A percentile compares a stretch with the other conserved stretches of the same genome.
Evolutionary conservation across 176 grass and related monocot genomes (phyloP).

Genomic region (Carex pumila): DNA sequence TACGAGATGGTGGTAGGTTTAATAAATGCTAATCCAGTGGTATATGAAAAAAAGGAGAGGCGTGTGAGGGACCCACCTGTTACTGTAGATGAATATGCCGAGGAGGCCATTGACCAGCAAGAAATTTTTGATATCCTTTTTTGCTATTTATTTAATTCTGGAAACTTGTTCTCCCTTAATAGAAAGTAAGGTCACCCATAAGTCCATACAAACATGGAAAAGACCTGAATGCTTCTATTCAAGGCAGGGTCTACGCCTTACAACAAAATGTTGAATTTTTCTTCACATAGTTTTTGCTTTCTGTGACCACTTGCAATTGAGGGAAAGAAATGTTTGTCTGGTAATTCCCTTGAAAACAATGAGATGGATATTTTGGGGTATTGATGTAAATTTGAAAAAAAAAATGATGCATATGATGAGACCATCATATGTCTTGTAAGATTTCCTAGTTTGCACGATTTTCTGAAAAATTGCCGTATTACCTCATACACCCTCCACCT

Average conservation of each 20-base stretch:
- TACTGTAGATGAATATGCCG: conserved; percentile 48
- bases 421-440: background rate
- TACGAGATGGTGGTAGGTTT: conserved; percentile 54
- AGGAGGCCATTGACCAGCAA: conserved; percentile 67
- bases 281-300: background rate
- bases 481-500: background rate
- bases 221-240: background rate
- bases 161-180: background rate
- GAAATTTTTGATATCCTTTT: conserved; percentile 96
- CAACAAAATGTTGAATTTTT: background rate
- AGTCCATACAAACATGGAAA: background rate
- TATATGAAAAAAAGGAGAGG: conserved; percentile 76
- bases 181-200: background rate
- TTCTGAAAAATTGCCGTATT: background rate
- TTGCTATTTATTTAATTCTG: background rate
- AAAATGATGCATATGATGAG: background rate
- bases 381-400: background rate
- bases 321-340: background rate
- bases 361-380: background rate
- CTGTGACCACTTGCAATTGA: background rate
- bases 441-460: background rate
- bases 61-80: conserved; percentile 24
- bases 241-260: background rate
- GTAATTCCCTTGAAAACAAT: background rate
- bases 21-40: conserved; percentile 83